phyloP scores from a whole-genome alignment of 2,329 filamentous ascomycete species.

The Claviceps pazoutovae region DNA sequence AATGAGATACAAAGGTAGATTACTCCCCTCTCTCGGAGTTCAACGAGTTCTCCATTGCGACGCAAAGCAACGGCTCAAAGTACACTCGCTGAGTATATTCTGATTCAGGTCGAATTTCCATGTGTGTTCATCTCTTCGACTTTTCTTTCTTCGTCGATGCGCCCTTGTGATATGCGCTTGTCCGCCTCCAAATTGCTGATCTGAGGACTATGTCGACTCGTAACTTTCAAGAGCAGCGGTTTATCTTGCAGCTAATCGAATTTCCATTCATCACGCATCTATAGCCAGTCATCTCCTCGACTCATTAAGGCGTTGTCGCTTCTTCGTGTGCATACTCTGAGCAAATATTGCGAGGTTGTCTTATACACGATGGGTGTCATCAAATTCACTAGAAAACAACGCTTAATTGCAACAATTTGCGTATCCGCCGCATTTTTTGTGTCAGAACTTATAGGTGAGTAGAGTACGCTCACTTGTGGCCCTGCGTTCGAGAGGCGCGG shows the following conservation, averaged over 20 bases:
- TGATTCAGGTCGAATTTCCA: too few species aligned
- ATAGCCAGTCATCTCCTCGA: neutral
- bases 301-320: neutral
- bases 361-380: slow-evolving; percentile 9
- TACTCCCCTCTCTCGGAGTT: neutral
- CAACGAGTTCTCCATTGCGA: neutral
- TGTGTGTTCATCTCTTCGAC: neutral
- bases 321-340: neutral
- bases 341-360: neutral
- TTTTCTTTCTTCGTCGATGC: neutral
- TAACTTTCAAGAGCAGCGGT: neutral
- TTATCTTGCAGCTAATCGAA: neutral
- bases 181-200: neutral
- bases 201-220: neutral
- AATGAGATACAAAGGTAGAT: neutral
- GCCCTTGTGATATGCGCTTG: neutral
- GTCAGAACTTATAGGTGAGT: slow-evolving; percentile 33
- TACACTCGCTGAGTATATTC: neutral
- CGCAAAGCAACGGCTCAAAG: neutral
- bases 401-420: slow-evolving; percentile 31
- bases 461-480: neutral
- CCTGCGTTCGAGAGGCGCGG: neutral
- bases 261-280: neutral
- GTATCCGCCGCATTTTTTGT: slow-evolving; percentile 39
- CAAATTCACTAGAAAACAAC: slow-evolving; percentile 24